phyloP scores from a whole-genome alignment of 495 filamentous ascomycete species.

The Podospora conica region DNA sequence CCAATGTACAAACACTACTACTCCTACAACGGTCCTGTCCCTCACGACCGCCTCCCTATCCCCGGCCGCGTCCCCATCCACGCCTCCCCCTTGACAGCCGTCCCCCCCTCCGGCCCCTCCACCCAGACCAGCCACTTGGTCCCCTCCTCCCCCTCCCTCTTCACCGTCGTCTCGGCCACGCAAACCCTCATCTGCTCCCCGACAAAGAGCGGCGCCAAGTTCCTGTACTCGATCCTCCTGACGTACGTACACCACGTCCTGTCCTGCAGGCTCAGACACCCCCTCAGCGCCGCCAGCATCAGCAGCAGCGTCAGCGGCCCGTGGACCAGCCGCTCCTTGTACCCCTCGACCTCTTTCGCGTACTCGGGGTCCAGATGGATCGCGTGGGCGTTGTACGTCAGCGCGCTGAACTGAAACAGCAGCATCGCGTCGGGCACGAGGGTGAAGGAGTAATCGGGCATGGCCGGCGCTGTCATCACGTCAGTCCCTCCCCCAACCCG shows the following conservation, averaged over 20 bases:
- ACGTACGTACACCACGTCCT: conserved; percentile 29
- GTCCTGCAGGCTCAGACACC: background rate
- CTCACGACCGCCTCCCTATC: background rate
- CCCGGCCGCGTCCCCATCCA: too few relatives aligned
- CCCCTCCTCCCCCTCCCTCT: conserved; percentile 4
- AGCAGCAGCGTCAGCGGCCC: conserved; percentile 76
- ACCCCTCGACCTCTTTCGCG: conserved; percentile 63
- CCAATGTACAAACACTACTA: too few relatives aligned
- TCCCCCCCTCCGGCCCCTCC: conserved; percentile 50
- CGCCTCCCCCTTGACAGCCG: conserved; percentile 60
- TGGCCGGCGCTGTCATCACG: conserved; percentile 12
- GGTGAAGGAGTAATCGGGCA: conserved; percentile 53
- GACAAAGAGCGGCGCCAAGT: conserved; percentile 75
- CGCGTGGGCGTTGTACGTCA: conserved; percentile 79
- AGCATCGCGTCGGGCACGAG: conserved; percentile 58
- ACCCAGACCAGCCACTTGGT: conserved; percentile 60
- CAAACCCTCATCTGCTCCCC: conserved; percentile 60
- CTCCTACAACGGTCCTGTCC: background rate
- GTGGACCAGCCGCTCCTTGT: conserved; percentile 71
- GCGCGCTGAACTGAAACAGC: conserved; percentile 77
- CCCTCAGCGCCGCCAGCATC: conserved; percentile 58
- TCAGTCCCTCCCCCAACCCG: background rate
- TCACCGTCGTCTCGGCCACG: conserved; percentile 29
- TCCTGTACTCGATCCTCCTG: conserved; percentile 63
- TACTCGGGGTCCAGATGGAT: conserved; percentile 79